Base-by-base conservation (phyloP, 768 basidiomycete species). In the Flagelloscypha sp. region DNA sequence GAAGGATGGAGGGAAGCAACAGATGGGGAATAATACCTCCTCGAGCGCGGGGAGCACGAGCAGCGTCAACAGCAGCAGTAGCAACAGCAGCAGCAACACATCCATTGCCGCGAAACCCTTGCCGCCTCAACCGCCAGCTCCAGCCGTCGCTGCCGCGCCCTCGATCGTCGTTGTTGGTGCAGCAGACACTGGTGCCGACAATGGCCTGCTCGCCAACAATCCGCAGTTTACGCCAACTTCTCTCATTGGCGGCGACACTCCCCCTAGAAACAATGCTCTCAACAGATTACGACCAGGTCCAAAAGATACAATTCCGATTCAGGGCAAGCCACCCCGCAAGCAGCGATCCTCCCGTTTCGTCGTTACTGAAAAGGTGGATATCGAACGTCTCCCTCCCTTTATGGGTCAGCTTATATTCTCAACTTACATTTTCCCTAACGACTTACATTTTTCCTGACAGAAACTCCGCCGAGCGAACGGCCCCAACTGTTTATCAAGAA, bases 291-390 rank as follows among this genome's bases (percentile, higher is more conserved):
- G 86, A 40, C 72, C 79, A 27, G 78, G 77, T 12, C 89, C 92
- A 36, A 95, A 92, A 61, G 95, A 98, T 58, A 97, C 89, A 28
- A 97, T 98, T 40, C 90, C 94, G 28, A 86, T 94, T 50, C 81
- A 87, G 10, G 92, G 90, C 21, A 98, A 98, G 53, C 92, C 90
- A 15, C 90, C 95, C 17, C 79, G 94, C 50, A 99, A 98, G 59
- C 95, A 99, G 62, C 75, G 93, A 47, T 97, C 92, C 65, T 92
- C 87, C 54, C 76, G 95, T 42, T 98, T 99, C 50, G 84, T 98
- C 33, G 84, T 94, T 41, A 86, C 86, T 2, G 95, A 98, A 63
- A 88, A 80, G 64, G 88, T 95, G 24, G 94, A 98, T 46, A 89
- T 99, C 41, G 89, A 98, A 60, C 79, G 84, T 51, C 70, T 98